Evolutionary conservation across 768 basidiomycete genomes (phyloP).

Genomic region (Suillus americanus): DNA sequence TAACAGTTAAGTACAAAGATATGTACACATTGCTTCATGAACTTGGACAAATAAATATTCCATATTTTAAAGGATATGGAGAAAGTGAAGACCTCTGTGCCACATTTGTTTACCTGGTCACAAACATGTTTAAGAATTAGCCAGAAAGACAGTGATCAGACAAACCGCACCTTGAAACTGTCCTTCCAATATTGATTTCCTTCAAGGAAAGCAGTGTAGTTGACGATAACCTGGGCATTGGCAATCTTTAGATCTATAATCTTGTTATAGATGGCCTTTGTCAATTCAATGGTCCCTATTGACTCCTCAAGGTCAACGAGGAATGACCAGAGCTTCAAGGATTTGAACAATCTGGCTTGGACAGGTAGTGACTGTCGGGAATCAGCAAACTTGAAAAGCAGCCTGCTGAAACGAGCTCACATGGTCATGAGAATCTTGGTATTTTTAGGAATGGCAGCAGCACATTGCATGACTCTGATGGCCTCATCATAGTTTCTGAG

Average conservation of each 20-base stretch:
- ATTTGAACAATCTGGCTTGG: conserved; percentile 93
- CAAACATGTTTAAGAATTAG: conserved; percentile 10
- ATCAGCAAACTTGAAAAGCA: conserved; percentile 12
- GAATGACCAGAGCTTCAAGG: conserved; percentile 90
- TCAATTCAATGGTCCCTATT: too few relatives aligned
- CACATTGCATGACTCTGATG: conserved; percentile 95
- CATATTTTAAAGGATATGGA: conserved; percentile 98
- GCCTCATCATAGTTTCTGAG: conserved; percentile 96
- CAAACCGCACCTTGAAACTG: conserved; percentile 78
- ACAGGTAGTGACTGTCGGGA: conserved; percentile 67
- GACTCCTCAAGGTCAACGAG: too few relatives aligned
- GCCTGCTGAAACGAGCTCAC: conserved; percentile 41
- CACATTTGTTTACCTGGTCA: conserved; percentile 86
- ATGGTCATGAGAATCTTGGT: conserved; percentile 92
- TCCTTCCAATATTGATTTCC: conserved; percentile 99
- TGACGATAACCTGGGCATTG: conserved; percentile 97
- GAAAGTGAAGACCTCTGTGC: conserved; percentile 96
- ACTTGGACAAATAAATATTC: conserved; percentile 98
- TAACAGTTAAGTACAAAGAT: not conserved
- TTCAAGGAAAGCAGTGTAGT: conserved; percentile 95
- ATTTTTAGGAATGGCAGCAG: conserved; percentile 86
- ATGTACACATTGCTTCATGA: conserved; percentile 92
- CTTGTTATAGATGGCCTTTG: too few relatives aligned
- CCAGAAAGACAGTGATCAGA: not conserved
- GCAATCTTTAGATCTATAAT: too few relatives aligned